These are phyloP conservation scores for Rauvolfia tetraphylla DNA, from an alignment of 257 asterid genomes.

Conservation along the genomic window DNA sequence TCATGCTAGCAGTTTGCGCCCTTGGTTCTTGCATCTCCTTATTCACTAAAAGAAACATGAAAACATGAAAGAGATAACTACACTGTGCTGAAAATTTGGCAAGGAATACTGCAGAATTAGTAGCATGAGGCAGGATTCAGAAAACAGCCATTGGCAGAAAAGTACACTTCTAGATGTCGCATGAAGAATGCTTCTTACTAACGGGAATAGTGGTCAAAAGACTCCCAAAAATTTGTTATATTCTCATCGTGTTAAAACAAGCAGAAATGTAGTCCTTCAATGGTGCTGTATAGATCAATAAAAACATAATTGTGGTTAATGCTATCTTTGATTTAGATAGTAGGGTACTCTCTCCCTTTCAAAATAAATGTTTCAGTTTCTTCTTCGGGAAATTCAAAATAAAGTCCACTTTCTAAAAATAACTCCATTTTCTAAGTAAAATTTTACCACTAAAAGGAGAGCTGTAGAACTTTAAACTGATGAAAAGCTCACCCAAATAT, in stretches of 20 bases:
- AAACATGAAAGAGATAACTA: not conserved
- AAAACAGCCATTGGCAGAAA: not conserved
- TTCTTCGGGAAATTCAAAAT: too few species aligned
- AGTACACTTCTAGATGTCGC: not conserved
- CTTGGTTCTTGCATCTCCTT: slow-evolving; percentile 68
- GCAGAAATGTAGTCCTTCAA: not conserved
- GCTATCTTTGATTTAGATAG: not conserved
- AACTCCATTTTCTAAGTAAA: too few species aligned
- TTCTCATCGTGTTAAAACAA: not conserved
- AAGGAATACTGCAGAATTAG: not conserved
- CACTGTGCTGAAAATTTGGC: not conserved
- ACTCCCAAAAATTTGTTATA: not conserved
- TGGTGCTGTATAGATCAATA: not conserved
- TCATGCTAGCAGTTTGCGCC: slow-evolving; percentile 43
- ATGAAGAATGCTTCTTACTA: not conserved
- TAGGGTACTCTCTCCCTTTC: too few species aligned
- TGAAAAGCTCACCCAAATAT: too few species aligned
- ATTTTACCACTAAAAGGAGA: too few species aligned
- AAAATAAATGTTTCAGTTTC: too few species aligned
- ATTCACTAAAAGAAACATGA: slow-evolving; percentile 39
- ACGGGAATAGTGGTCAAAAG: not conserved
- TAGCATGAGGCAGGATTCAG: not conserved
- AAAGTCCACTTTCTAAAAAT: too few species aligned
- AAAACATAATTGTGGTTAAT: not conserved
- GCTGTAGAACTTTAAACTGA: too few species aligned